Conservation (phyloP, 1,284 basidiomycete genomes). For the Tilletia walkeri region DNA sequence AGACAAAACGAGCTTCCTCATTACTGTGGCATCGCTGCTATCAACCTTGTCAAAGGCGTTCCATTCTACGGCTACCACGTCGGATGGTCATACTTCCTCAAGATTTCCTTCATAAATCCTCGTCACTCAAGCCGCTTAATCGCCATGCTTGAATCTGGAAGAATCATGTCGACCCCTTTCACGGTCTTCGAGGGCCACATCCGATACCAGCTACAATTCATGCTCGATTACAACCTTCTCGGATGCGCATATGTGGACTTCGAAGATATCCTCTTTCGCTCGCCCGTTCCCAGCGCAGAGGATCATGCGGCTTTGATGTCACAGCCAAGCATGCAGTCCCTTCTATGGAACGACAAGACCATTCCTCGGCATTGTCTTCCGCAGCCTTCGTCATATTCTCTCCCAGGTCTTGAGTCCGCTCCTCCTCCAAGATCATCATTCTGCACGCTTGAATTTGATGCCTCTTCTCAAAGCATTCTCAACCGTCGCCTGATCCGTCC, state of each 20-base stretch:
- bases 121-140: constrained; percentile 41
- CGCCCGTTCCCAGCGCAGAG: constrained; percentile 58
- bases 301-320: constrained; percentile 9
- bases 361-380: constrained; percentile 10
- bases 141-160: constrained; percentile 44
- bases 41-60: constrained; percentile 86
- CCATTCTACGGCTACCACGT: constrained; percentile 94
- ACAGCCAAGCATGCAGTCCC: constrained; percentile 9
- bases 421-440: constrained; percentile 69
- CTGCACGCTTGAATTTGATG: constrained; percentile 80
- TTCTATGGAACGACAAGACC: not conserved
- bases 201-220: constrained; percentile 83
- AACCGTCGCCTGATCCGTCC: constrained; percentile 71
- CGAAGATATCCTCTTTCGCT: constrained; percentile 60
- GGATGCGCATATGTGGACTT: constrained; percentile 86
- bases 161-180: constrained; percentile 66
- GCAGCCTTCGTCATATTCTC: not conserved
- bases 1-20: constrained; percentile 30
- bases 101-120: constrained; percentile 72
- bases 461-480: constrained; percentile 75
- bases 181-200: constrained; percentile 74
- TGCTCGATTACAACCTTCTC: constrained; percentile 92
- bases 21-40: constrained; percentile 53
- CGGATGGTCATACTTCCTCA: constrained; percentile 82
- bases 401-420: constrained; percentile 49